Evolutionary conservation across 805 yeast genomes (phyloP).

Genomic region (Jamesozyma lodderae): DNA sequence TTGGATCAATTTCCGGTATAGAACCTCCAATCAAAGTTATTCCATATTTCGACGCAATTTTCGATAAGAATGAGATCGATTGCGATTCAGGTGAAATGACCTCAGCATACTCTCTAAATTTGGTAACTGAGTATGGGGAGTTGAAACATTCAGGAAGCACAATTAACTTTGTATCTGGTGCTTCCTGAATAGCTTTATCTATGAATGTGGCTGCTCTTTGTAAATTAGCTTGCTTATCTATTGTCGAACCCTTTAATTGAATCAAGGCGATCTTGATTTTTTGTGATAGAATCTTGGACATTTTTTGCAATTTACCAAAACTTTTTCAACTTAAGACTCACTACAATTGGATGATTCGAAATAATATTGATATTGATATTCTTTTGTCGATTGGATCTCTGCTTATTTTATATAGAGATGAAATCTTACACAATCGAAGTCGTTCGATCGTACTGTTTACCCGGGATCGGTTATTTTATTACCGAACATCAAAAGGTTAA

Average conservation of each 20-base stretch:
- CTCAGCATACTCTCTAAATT: conserved; percentile 85
- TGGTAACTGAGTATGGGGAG: conserved; percentile 83
- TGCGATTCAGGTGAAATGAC: conserved; percentile 52
- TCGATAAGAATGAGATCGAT: conserved; percentile 51
- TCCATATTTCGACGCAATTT: conserved; percentile 54
- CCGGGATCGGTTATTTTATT: too few relatives aligned
- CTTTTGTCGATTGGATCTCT: too few relatives aligned
- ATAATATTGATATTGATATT: too few relatives aligned
- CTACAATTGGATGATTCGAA: too few relatives aligned
- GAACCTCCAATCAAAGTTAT: conserved; percentile 84
- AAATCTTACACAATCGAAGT: too few relatives aligned
- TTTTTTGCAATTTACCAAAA: too few relatives aligned
- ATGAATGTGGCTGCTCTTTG: conserved; percentile 56
- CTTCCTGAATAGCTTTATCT: conserved; percentile 48
- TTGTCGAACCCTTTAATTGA: conserved; percentile 62
- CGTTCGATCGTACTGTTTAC: too few relatives aligned
- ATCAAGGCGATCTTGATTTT: conserved; percentile 72
- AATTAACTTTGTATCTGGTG: conserved; percentile 60
- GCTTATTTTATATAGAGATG: too few relatives aligned
- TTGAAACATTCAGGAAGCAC: conserved; percentile 95
- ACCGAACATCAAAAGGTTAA: too few relatives aligned
- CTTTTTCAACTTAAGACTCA: too few relatives aligned
- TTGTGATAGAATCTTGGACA: conserved; percentile 27
- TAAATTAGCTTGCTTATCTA: conserved; percentile 73
- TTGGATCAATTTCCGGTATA: conserved; percentile 65